These are phyloP conservation scores for thale cress (Arabidopsis thaliana) DNA, from an alignment of 345 rosid genomes.

Conservation along the genomic window DNA sequence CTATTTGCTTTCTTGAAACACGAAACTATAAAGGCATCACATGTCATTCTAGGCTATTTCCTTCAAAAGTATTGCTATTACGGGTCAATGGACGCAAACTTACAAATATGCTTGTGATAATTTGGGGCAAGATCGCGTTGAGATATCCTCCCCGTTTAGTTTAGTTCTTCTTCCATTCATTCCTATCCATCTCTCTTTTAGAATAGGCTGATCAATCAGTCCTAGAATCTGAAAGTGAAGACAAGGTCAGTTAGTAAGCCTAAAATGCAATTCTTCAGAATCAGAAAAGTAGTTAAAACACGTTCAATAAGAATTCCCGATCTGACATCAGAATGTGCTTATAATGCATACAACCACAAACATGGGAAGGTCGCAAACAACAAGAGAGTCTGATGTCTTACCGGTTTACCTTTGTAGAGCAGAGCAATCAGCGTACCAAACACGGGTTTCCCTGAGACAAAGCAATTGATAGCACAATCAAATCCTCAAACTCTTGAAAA, in stretches of 20 bases:
- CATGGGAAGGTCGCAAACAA: constrained; percentile 30
- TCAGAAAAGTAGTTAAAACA: background rate
- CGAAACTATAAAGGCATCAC: background rate
- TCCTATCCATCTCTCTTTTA: constrained; percentile 94
- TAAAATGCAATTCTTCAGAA: constrained; percentile 27
- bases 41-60: constrained; percentile 11
- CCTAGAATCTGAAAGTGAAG: constrained; percentile 74
- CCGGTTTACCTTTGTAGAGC: constrained; percentile 79
- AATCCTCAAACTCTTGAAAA: constrained; percentile 15
- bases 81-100: constrained; percentile 38
- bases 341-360: constrained; percentile 15
- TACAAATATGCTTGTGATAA: constrained; percentile 91
- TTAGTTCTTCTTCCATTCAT: constrained; percentile 74
- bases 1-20: constrained; percentile 4
- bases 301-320: background rate
- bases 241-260: constrained; percentile 30
- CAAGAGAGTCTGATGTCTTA: constrained; percentile 46
- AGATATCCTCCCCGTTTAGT: constrained; percentile 73
- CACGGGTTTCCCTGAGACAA: constrained; percentile 80
- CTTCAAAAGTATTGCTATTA: constrained; percentile 9
- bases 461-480: constrained; percentile 21
- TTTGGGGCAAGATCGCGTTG: constrained; percentile 68
- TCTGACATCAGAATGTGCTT: background rate
- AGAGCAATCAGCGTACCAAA: constrained; percentile 93
- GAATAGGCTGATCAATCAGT: constrained; percentile 85